Evolutionary conservation across 1,284 basidiomycete species (phyloP).

Genomic region (Cryptococcus deneoformans): DNA sequence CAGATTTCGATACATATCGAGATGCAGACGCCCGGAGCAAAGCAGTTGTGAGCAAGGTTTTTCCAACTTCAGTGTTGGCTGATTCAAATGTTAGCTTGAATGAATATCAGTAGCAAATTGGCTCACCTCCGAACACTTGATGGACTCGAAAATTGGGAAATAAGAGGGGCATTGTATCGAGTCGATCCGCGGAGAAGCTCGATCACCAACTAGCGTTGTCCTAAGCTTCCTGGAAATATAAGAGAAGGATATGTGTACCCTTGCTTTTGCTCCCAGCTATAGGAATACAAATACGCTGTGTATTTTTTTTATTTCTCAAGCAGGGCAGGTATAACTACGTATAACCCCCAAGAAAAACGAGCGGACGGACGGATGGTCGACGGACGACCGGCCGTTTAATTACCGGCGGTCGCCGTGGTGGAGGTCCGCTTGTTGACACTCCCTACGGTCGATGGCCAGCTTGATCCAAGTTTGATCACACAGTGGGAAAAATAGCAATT

Average conservation of each 20-base stretch:
- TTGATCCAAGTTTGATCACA: neutral
- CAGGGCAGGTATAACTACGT: too few species aligned
- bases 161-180: constrained; percentile 53
- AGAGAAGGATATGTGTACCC: too few species aligned
- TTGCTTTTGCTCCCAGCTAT: too few species aligned
- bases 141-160: constrained; percentile 77
- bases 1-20: constrained; percentile 27
- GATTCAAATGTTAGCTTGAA: neutral
- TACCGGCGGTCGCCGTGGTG: neutral
- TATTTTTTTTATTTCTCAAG: too few species aligned
- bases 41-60: constrained; percentile 82
- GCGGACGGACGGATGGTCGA: too few species aligned
- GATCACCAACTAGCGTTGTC: too few species aligned
- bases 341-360: too few species aligned
- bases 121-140: constrained; percentile 72
- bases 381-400: neutral
- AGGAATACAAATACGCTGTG: too few species aligned
- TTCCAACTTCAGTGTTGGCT: constrained; percentile 62
- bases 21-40: constrained; percentile 69
- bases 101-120: constrained; percentile 59
- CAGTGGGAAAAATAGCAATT: neutral
- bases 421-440: neutral
- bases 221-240: too few species aligned
- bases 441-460: neutral
- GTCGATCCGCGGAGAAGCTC: too few species aligned